A percentile compares a stretch with the other conserved stretches of the same genome.
Conservation (phyloP, 2,329 filamentous ascomycete species). For the Aspergillus clavatus region DNA sequence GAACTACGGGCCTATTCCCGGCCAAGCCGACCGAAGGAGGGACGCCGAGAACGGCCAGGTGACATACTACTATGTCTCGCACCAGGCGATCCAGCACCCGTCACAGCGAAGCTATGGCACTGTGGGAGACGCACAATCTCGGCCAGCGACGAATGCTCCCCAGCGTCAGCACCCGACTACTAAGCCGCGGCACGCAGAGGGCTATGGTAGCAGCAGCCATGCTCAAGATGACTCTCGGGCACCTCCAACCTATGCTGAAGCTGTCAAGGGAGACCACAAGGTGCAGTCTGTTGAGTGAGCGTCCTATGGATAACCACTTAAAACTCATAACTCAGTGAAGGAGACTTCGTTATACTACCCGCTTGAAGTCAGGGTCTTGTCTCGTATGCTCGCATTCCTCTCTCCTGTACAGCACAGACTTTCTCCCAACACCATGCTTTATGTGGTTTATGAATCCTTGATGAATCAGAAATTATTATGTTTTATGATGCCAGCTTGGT, state of each 20-base stretch:
- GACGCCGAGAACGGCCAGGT: slow-evolving; percentile 48
- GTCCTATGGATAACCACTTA: neutral
- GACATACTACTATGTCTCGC: slow-evolving; percentile 71
- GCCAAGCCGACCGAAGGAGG: slow-evolving; percentile 45
- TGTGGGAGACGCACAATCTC: slow-evolving; percentile 27
- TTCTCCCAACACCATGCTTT: neutral
- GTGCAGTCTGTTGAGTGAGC: slow-evolving; percentile 63
- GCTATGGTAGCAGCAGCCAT: slow-evolving; percentile 29
- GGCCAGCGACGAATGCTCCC: slow-evolving; percentile 10
- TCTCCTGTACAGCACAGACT: neutral
- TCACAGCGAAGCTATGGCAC: slow-evolving; percentile 38
- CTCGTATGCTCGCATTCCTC: neutral
- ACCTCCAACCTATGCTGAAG: slow-evolving; percentile 86
- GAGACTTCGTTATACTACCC: neutral
- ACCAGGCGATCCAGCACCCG: slow-evolving; percentile 38
- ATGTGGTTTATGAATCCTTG: neutral
- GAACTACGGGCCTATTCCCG: slow-evolving; percentile 60
- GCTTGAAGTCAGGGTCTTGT: neutral
- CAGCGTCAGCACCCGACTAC: slow-evolving; percentile 6
- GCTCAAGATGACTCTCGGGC: slow-evolving; percentile 38
- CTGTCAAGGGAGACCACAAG: slow-evolving; percentile 86
- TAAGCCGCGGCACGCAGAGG: slow-evolving; percentile 20
- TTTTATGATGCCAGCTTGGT: neutral
- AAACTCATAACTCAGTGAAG: neutral
- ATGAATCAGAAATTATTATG: neutral